Percentiles rank a stretch among this genome's conserved stretches.
Conservation (phyloP, 2,329 filamentous ascomycete species). For the Aaosphaeria arxii region DNA sequence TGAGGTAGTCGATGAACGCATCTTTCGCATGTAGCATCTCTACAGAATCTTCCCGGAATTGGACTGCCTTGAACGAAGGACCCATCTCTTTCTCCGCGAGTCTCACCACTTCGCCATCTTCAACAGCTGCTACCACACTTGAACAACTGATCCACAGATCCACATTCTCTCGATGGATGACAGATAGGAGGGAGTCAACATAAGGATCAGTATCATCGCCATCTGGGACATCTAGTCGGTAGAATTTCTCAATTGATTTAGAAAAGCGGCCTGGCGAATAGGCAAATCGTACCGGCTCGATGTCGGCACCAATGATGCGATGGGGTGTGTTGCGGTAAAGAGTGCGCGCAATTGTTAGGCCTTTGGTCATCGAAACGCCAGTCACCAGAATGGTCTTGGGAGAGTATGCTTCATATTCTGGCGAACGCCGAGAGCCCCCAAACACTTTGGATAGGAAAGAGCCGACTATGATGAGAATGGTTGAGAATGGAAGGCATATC, state of each 20-base stretch:
- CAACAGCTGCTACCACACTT: conserved; percentile 61
- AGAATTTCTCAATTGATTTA: conserved; percentile 53
- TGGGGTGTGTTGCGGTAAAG: conserved; percentile 63
- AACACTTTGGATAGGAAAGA: not conserved
- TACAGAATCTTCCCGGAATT: conserved; percentile 58
- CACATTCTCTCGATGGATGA: conserved; percentile 60
- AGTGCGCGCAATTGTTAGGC: conserved; percentile 62
- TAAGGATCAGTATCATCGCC: conserved; percentile 49
- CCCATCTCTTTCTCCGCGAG: conserved; percentile 51
- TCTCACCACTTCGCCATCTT: conserved; percentile 62
- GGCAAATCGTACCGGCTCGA: conserved; percentile 41
- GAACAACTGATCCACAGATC: conserved; percentile 75
- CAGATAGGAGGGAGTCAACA: conserved; percentile 53
- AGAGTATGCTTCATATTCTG: not conserved
- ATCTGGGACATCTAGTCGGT: conserved; percentile 42
- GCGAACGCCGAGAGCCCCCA: not conserved
- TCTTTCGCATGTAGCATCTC: conserved; percentile 62
- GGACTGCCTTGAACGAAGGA: conserved; percentile 60
- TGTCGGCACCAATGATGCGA: conserved; percentile 69
- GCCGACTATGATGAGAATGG: conserved; percentile 13
- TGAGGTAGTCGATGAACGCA: conserved; percentile 60
- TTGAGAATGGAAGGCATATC: conserved; percentile 49
- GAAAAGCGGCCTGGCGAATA: conserved; percentile 53
- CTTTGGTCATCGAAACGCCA: conserved; percentile 70
- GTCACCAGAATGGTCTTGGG: conserved; percentile 64